Percentiles rank a stretch among this genome's conserved stretches.
These are phyloP conservation scores for Fremontodendron californicum DNA, from an alignment of 345 rosid species.

Conservation along the genomic window DNA sequence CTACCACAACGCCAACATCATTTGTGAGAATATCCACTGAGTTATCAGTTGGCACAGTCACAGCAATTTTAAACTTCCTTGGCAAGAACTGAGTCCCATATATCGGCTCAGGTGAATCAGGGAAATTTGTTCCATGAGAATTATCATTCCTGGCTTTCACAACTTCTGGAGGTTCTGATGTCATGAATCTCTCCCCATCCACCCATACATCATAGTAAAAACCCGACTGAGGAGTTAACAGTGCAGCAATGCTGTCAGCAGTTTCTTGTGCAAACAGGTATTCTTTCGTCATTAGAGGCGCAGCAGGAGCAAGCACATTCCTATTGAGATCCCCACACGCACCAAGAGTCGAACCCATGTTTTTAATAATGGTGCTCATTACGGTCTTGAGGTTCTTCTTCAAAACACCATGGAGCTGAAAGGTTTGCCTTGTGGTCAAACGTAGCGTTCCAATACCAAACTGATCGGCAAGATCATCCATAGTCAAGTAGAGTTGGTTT, in stretches of 20 bases:
- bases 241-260: conserved; percentile 86
- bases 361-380: conserved; percentile 75
- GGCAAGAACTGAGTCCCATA: conserved; percentile 97
- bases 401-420: conserved; percentile 95
- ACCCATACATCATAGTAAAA: conserved; percentile 99
- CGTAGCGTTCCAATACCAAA: conserved; percentile 96
- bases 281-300: conserved; percentile 68
- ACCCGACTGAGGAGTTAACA: conserved; percentile 94
- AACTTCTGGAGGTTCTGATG: conserved; percentile 92
- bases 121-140: conserved; percentile 91
- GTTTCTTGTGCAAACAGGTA: conserved; percentile 82
- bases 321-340: conserved; percentile 98
- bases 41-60: conserved; percentile 90
- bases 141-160: conserved; percentile 90
- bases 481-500: conserved; percentile 69
- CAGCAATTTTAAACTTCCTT: conserved; percentile 94
- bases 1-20: conserved; percentile 81
- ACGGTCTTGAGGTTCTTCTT: conserved; percentile 92
- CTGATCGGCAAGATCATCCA: conserved; percentile 97
- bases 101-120: conserved; percentile 91
- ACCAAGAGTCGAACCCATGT: conserved; percentile 95
- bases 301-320: conserved; percentile 95
- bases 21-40: conserved; percentile 92
- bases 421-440: conserved; percentile 92
- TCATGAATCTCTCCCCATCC: conserved; percentile 84